Evolutionary conservation across 2,329 filamentous ascomycete genomes (phyloP).

Genomic region (Clathrospora elynae): DNA sequence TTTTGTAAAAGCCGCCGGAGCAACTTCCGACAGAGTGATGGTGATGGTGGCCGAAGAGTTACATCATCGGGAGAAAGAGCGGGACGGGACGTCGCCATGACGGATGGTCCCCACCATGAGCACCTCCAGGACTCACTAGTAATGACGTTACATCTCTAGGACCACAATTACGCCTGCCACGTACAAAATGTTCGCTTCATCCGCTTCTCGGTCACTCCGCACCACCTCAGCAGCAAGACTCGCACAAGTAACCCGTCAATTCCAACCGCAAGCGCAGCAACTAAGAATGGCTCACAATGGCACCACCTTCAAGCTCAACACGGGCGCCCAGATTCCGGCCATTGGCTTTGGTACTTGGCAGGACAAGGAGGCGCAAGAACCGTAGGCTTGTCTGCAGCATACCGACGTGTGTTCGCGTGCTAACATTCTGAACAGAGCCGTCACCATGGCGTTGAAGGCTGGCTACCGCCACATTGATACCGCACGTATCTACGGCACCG

Average conservation of each 20-base stretch:
- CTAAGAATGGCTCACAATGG: conserved; percentile 43
- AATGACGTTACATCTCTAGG: too few relatives aligned
- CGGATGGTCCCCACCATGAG: too few relatives aligned
- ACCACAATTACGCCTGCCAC: too few relatives aligned
- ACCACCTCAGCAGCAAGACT: conserved; percentile 16
- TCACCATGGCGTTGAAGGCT: conserved; percentile 40
- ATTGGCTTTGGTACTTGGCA: conserved; percentile 62
- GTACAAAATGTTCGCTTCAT: conserved; percentile 24
- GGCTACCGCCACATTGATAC: conserved; percentile 43
- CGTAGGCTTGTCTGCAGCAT: conserved; percentile 8
- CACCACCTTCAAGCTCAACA: conserved; percentile 61
- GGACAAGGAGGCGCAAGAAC: conserved; percentile 38
- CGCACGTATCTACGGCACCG: conserved; percentile 36
- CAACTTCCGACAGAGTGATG: too few relatives aligned
- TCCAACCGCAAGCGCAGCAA: conserved; percentile 18
- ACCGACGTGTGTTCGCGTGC: not conserved
- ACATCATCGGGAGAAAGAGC: too few relatives aligned
- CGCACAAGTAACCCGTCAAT: conserved; percentile 23
- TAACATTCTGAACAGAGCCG: conserved; percentile 36
- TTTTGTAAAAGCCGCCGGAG: too few relatives aligned
- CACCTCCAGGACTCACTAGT: too few relatives aligned
- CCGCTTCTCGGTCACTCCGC: conserved; percentile 22
- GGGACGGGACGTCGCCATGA: too few relatives aligned
- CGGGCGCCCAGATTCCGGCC: conserved; percentile 75
- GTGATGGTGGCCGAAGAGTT: too few relatives aligned